A percentile compares a stretch with the other conserved stretches of the same genome.
These are phyloP conservation scores for Nosema muscidifuracis DNA, from an alignment of 371 early-diverging fungal species.

Conservation along the genomic window DNA sequence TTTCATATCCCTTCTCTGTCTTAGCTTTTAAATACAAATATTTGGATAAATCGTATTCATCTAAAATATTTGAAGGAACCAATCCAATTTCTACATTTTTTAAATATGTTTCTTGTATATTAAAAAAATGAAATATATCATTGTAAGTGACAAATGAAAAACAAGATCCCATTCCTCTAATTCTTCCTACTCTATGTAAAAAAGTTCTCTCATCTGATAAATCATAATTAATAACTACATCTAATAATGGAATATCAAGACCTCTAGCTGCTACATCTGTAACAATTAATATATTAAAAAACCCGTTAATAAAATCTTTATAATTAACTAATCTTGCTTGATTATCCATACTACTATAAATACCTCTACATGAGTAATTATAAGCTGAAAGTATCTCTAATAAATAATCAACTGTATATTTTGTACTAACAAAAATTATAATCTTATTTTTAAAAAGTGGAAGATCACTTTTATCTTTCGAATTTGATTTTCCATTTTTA, in stretches of 20 bases:
- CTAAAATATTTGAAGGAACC: constrained; percentile 47
- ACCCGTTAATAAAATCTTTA: constrained; percentile 64
- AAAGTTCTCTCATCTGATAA: constrained; percentile 84
- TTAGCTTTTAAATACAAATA: constrained; percentile 18
- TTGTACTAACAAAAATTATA: constrained; percentile 52
- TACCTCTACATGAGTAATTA: constrained; percentile 60
- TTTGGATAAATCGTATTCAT: constrained; percentile 33
- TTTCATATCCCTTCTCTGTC: constrained; percentile 45
- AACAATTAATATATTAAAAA: constrained; percentile 76
- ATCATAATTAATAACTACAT: constrained; percentile 91
- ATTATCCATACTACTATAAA: constrained; percentile 54
- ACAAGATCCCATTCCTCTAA: constrained; percentile 80
- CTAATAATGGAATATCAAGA: constrained; percentile 90
- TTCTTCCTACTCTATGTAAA: constrained; percentile 94
- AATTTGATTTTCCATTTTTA: too few relatives aligned
- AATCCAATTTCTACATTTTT: constrained; percentile 48
- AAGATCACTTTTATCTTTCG: too few relatives aligned
- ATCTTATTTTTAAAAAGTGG: constrained; percentile 18
- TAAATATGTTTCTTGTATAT: constrained; percentile 50
- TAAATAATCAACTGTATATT: constrained; percentile 46
- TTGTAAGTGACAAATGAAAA: constrained; percentile 76
- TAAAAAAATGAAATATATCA: constrained; percentile 64
- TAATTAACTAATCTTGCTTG: constrained; percentile 52
- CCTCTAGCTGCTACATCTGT: constrained; percentile 98
- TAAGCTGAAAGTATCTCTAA: constrained; percentile 32